Conservation (phyloP, 2,329 filamentous ascomycete genomes). For the Verticillium isaacii region DNA sequence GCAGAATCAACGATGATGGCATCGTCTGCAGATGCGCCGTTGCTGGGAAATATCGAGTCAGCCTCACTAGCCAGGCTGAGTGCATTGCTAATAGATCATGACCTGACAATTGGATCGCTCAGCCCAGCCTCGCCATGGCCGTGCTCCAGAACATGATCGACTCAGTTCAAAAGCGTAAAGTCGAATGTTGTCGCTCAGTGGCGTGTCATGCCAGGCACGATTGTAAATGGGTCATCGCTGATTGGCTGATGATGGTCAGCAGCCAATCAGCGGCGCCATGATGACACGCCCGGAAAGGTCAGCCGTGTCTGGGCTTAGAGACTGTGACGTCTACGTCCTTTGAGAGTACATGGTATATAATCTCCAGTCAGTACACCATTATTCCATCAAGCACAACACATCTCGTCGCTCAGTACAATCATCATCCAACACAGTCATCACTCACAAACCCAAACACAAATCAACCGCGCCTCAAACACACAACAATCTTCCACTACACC, state of each 20-base stretch:
- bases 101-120: background rate
- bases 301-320: background rate
- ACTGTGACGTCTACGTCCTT: background rate
- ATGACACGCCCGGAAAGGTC: background rate
- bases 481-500: background rate
- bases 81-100: too few species aligned
- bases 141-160: background rate
- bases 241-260: background rate
- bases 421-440: background rate
- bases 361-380: background rate
- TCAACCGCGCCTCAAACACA: background rate
- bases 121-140: background rate
- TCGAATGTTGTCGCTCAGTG: background rate
- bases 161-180: background rate
- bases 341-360: background rate
- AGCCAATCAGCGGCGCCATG: background rate
- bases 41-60: too few species aligned
- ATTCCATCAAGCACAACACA: background rate
- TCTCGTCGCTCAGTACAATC: background rate
- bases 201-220: background rate
- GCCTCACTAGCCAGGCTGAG: too few species aligned
- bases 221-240: background rate
- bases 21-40: too few species aligned
- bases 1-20: too few species aligned
- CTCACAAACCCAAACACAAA: background rate